Evolutionary conservation across 75 land plant genomes (phyloP).

Genomic region (Picea sitchensis): DNA sequence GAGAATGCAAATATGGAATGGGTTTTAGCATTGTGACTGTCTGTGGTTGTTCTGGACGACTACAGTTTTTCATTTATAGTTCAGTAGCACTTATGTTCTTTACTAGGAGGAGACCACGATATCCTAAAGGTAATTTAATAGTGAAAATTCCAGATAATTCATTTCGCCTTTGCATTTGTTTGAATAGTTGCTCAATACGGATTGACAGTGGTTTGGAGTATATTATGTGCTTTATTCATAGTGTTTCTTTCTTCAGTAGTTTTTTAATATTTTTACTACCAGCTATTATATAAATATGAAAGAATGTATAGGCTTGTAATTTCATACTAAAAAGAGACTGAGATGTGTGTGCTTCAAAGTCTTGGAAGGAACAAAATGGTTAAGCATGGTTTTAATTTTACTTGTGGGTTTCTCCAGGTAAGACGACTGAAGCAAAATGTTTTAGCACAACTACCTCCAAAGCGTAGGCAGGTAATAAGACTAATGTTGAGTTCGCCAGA

Average conservation of each 20-base stretch:
- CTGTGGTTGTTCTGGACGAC: too few relatives aligned
- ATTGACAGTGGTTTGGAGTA: too few relatives aligned
- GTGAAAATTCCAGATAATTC: too few relatives aligned
- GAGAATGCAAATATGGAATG: too few relatives aligned
- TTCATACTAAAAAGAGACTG: neutral
- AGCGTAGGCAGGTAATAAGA: conserved; percentile 83
- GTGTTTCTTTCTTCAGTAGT: neutral
- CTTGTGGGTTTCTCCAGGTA: conserved; percentile 31
- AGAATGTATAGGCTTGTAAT: neutral
- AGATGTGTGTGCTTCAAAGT: neutral
- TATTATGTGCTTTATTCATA: neutral
- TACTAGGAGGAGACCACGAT: too few relatives aligned
- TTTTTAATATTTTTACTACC: neutral
- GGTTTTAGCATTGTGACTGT: too few relatives aligned
- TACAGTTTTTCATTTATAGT: too few relatives aligned
- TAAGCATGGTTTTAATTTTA: neutral
- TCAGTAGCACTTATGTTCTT: too few relatives aligned
- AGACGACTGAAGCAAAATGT: conserved; percentile 89
- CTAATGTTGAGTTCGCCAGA: conserved; percentile 49
- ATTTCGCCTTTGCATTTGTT: too few relatives aligned
- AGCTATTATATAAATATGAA: neutral
- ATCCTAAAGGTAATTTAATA: too few relatives aligned
- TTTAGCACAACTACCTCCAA: conserved; percentile 77
- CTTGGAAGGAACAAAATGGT: neutral
- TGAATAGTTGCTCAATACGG: too few relatives aligned